Conservation (phyloP, 371 early-diverging fungal genomes). For the Dichotomocladium elegans region DNA sequence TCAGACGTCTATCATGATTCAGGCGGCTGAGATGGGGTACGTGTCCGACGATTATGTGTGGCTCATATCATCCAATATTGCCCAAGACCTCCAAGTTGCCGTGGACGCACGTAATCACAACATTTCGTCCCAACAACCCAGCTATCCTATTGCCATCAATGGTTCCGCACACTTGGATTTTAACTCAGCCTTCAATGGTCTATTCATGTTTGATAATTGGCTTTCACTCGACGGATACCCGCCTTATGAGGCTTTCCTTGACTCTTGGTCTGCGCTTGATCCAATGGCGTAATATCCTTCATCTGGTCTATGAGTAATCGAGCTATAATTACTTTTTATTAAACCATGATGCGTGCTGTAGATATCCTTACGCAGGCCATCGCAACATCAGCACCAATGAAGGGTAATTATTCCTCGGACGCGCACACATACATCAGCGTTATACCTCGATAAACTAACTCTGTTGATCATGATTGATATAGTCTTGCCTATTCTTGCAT, state of each 20-base stretch:
- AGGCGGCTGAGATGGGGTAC: conserved; percentile 30
- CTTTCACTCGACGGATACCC: conserved; percentile 46
- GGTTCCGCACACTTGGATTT: conserved; percentile 18
- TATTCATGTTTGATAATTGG: conserved; percentile 56
- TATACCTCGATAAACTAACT: background rate
- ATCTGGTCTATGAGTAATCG: background rate
- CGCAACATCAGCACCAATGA: conserved; percentile 55
- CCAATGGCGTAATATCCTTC: conserved; percentile 33
- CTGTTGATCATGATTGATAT: background rate
- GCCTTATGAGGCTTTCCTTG: conserved; percentile 51
- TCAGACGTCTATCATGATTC: conserved; percentile 25
- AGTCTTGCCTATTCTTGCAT: conserved; percentile 54
- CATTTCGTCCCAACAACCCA: background rate
- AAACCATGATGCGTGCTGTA: no score
- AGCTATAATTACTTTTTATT: background rate
- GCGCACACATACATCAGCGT: no score
- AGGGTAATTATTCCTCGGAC: conserved; percentile 46
- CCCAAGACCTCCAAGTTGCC: conserved; percentile 19
- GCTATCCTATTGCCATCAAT: background rate
- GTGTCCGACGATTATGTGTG: conserved; percentile 47
- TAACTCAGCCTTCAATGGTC: conserved; percentile 36
- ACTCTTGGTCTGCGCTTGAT: conserved; percentile 46
- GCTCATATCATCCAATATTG: conserved; percentile 45
- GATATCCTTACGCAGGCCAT: conserved; percentile 56
- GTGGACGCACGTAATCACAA: conserved; percentile 22